Evolutionary conservation across 345 rosid species (phyloP).

Genomic region (Brassica juncea): DNA sequence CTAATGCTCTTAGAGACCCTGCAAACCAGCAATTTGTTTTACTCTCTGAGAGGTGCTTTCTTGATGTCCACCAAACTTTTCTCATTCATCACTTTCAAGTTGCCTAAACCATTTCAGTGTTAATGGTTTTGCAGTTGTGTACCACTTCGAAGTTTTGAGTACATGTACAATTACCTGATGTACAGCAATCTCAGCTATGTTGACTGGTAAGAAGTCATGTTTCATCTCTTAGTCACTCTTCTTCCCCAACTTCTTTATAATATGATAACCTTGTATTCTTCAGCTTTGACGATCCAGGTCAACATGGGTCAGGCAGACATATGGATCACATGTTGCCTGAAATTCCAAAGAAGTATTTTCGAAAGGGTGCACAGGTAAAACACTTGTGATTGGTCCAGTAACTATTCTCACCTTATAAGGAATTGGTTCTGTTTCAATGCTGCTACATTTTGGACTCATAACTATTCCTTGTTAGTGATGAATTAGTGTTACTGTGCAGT

Average conservation of each 20-base stretch:
- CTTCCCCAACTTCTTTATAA: constrained; percentile 4
- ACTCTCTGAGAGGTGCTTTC: neutral
- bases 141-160: constrained; percentile 52
- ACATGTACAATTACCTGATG: constrained; percentile 83
- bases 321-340: constrained; percentile 93
- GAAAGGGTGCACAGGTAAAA: constrained; percentile 97
- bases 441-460: neutral
- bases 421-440: constrained; percentile 11
- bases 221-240: neutral
- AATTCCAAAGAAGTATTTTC: constrained; percentile 74
- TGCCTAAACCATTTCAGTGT: neutral
- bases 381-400: neutral
- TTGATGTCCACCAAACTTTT: constrained; percentile 42
- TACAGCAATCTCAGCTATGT: constrained; percentile 80
- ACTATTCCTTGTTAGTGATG: neutral
- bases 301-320: constrained; percentile 95
- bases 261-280: constrained; percentile 15
- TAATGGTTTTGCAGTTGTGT: neutral
- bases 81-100: neutral
- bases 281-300: constrained; percentile 96
- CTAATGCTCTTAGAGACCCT: neutral
- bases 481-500: constrained; percentile 52
- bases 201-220: constrained; percentile 63
- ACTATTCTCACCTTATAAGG: neutral
- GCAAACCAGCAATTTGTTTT: neutral